Evolutionary conservation across 176 grass and related monocot species (phyloP), one percentile per base, ranked within the genome.

Genomic region (Poa annua): DNA sequence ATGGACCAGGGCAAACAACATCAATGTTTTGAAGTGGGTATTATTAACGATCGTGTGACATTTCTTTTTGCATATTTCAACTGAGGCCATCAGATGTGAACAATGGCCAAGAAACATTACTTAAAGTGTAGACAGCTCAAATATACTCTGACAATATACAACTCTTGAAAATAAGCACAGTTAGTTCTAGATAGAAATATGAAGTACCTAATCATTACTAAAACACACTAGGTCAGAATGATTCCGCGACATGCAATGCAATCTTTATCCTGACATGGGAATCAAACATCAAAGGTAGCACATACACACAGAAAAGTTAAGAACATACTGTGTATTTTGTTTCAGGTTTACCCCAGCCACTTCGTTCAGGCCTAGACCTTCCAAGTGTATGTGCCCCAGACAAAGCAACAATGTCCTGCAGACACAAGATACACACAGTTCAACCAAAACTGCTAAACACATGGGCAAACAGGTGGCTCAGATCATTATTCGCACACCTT

Each of bases 311-410:
- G 64, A 85, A 85, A 88, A 90, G 83, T 36, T 50, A 61, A 76
- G 62, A 79, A 82, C 91, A 81, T 96, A 99, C 91, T 6, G 93
- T 99, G 86, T 96, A 99, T 70, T 92, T 96, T 15, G 97, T 96
- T 86, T 96, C 97, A 82, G 97, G 89, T 86, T 99, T 99, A 26
- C 93, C 97, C 97, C 97, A 99, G 57, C 97, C 97, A 66, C 97
- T 99, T 29, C 97, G 87, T 25, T 99, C 97, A 67, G 91, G 91
- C 78, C 93, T 92, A 12, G 93, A 87, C 65, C 97, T 93, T 76
- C 97, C 97, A 68, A 99, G 89, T 82, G 97, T 96, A 93, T 99
- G 97, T 84, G 97, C 97, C 73, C 97, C 97, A 76, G 97, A 96
- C 14, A 99, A 72, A n/a, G 34, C 97, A 68, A 99, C 93, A 78